A percentile compares a stretch with the other conserved stretches of the same genome.
Evolutionary conservation across 2,329 filamentous ascomycete genomes (phyloP).

Genomic region (Fusarium sp.): DNA sequence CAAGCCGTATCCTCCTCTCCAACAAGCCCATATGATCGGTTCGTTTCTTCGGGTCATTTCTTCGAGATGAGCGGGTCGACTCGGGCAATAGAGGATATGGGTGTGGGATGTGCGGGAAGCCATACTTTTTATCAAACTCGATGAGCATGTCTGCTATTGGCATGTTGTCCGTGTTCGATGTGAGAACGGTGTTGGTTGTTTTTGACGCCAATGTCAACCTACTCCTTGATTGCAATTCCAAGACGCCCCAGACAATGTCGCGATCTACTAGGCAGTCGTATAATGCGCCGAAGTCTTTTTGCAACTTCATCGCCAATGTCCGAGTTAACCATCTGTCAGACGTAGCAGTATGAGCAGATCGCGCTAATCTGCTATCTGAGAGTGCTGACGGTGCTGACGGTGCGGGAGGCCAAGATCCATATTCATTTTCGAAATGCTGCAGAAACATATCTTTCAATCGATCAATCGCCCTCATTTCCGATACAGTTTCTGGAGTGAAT

Average conservation of each 20-base stretch:
- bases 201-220: slow-evolving; percentile 73
- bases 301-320: slow-evolving; percentile 66
- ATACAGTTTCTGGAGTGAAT: slow-evolving; percentile 57
- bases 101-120: slow-evolving; percentile 74
- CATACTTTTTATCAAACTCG: slow-evolving; percentile 71
- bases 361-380: slow-evolving; percentile 5
- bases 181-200: slow-evolving; percentile 59
- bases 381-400: slow-evolving; percentile 56
- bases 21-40: slow-evolving; percentile 44
- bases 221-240: slow-evolving; percentile 69
- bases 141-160: slow-evolving; percentile 75
- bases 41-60: slow-evolving; percentile 48
- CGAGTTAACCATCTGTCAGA: slow-evolving; percentile 72
- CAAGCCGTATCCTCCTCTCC: slow-evolving; percentile 66
- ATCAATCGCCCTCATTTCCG: slow-evolving; percentile 67
- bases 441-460: slow-evolving; percentile 71
- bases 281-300: slow-evolving; percentile 74
- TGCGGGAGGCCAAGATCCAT: slow-evolving; percentile 74
- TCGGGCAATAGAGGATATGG: slow-evolving; percentile 75
- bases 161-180: slow-evolving; percentile 65
- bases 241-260: slow-evolving; percentile 73
- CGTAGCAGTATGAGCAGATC: slow-evolving; percentile 48
- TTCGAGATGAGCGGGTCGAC: slow-evolving; percentile 55
- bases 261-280: slow-evolving; percentile 79
- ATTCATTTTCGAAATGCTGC: slow-evolving; percentile 66